These are phyloP conservation scores for Geotrichum aggregatum DNA, from an alignment of 1,139 yeast genomes.

Conservation along the genomic window DNA sequence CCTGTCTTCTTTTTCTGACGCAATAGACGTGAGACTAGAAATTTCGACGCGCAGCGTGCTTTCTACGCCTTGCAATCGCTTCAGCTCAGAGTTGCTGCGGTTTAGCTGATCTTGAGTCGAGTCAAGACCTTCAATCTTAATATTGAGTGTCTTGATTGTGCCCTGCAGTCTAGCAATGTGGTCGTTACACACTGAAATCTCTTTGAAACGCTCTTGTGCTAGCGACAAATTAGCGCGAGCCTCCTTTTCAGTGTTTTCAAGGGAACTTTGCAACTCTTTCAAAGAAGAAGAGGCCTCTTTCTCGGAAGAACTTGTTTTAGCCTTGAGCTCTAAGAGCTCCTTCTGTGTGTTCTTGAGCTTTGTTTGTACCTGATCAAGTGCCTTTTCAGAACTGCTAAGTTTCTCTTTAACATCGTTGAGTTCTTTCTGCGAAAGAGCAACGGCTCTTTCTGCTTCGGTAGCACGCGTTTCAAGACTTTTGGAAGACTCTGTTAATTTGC, in stretches of 20 bases:
- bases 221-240: slow-evolving; percentile 20
- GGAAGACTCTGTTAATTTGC: not conserved
- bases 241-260: slow-evolving; percentile 17
- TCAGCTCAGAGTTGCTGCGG: slow-evolving; percentile 16
- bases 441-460: not conserved
- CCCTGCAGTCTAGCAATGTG: slow-evolving; percentile 21
- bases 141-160: slow-evolving; percentile 11
- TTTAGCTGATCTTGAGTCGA: slow-evolving; percentile 16
- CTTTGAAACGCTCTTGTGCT: slow-evolving; percentile 27
- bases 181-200: slow-evolving; percentile 23
- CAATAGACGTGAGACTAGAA: slow-evolving; percentile 28
- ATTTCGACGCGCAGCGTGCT: slow-evolving; percentile 33
- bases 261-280: slow-evolving; percentile 7
- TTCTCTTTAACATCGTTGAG: not conserved
- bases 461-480: not conserved
- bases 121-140: slow-evolving; percentile 20
- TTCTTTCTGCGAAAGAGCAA: not conserved
- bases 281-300: not conserved
- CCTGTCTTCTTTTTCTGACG: slow-evolving; percentile 26
- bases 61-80: slow-evolving; percentile 22
- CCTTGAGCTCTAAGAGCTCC: not conserved
- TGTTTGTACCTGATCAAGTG: slow-evolving; percentile 3
- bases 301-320: not conserved
- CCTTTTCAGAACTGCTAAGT: not conserved
- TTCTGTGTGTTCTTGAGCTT: slow-evolving; percentile 12